phyloP scores from a whole-genome alignment of 371 early-diverging fungal species.

The Syncephalastrum racemosum region DNA sequence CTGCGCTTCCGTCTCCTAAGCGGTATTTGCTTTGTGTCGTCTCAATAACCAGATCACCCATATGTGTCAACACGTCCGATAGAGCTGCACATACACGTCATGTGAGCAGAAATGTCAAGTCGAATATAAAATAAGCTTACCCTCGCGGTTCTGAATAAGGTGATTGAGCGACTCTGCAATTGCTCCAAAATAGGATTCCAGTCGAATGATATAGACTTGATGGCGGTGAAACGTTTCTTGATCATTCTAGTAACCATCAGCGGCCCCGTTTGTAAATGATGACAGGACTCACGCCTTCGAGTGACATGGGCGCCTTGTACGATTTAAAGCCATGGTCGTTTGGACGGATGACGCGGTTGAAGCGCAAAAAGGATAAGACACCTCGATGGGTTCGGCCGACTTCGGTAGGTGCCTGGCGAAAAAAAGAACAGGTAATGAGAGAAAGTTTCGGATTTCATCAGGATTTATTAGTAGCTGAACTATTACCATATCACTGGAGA shows the following conservation, averaged over 20 bases:
- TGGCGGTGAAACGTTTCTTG: slow-evolving; percentile 61
- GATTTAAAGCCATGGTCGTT: slow-evolving; percentile 55
- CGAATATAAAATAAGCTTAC: slow-evolving; percentile 11
- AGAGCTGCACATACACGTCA: slow-evolving; percentile 28
- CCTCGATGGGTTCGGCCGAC: slow-evolving; percentile 35
- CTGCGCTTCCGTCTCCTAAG: slow-evolving; percentile 50
- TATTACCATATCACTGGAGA: slow-evolving; percentile 63
- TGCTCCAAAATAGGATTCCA: slow-evolving; percentile 54
- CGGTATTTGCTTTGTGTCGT: slow-evolving; percentile 61
- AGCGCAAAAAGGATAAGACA: slow-evolving; percentile 47
- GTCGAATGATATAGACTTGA: slow-evolving; percentile 54
- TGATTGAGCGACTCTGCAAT: slow-evolving; percentile 48
- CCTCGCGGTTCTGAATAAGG: slow-evolving; percentile 50
- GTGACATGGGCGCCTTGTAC: slow-evolving; percentile 52
- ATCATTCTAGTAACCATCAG: slow-evolving; percentile 39
- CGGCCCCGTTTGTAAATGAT: background rate
- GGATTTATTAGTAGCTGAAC: no score
- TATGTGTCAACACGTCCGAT: slow-evolving; percentile 46
- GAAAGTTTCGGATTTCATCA: background rate
- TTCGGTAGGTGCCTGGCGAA: slow-evolving; percentile 35
- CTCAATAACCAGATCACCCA: slow-evolving; percentile 61
- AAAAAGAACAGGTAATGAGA: background rate
- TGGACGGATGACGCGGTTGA: slow-evolving; percentile 52
- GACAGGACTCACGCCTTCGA: slow-evolving; percentile 48
- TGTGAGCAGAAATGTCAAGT: background rate